Evolutionary conservation across 192 early-diverging fungal species (phyloP).

Genomic region (Coemansia sp.): DNA sequence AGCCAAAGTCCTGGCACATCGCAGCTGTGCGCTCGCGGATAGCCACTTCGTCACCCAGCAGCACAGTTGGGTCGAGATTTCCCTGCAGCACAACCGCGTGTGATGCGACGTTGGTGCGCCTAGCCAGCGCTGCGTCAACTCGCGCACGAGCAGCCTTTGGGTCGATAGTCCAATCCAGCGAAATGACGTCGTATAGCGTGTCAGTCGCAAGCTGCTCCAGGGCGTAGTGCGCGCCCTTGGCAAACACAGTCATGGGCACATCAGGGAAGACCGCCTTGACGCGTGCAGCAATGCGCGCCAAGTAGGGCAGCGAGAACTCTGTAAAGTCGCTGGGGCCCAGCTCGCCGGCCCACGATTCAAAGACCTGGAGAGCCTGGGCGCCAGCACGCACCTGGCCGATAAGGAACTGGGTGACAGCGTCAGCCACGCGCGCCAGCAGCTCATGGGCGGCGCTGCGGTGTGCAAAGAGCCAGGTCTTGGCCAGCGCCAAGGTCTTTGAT

Average conservation of each 20-base stretch:
- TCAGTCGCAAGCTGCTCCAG: constrained; percentile 63
- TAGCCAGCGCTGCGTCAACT: constrained; percentile 16
- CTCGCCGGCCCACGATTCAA: constrained; percentile 97
- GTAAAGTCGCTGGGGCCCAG: constrained; percentile 78
- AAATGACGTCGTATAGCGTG: constrained; percentile 80
- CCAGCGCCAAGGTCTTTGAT: constrained; percentile 83
- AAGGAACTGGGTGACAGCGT: constrained; percentile 81
- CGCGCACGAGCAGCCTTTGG: constrained; percentile 51
- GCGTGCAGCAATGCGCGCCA: constrained; percentile 70
- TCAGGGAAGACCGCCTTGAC: constrained; percentile 63
- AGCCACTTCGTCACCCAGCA: constrained; percentile 72
- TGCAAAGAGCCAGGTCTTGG: constrained; percentile 88
- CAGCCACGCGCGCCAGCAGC: constrained; percentile 77
- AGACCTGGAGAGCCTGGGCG: constrained; percentile 96
- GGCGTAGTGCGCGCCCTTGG: constrained; percentile 88
- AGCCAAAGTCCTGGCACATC: constrained; percentile 84
- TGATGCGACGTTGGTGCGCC: not conserved
- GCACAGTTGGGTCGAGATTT: constrained; percentile 86
- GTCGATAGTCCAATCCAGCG: constrained; percentile 87
- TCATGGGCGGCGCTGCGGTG: constrained; percentile 70
- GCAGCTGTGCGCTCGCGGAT: constrained; percentile 68
- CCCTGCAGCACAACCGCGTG: constrained; percentile 71
- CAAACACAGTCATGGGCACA: constrained; percentile 92
- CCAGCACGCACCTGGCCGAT: constrained; percentile 94
- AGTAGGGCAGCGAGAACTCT: constrained; percentile 86